Conservation (phyloP, 352 stramenopile species). For the Globisporangium abappressorium region DNA sequence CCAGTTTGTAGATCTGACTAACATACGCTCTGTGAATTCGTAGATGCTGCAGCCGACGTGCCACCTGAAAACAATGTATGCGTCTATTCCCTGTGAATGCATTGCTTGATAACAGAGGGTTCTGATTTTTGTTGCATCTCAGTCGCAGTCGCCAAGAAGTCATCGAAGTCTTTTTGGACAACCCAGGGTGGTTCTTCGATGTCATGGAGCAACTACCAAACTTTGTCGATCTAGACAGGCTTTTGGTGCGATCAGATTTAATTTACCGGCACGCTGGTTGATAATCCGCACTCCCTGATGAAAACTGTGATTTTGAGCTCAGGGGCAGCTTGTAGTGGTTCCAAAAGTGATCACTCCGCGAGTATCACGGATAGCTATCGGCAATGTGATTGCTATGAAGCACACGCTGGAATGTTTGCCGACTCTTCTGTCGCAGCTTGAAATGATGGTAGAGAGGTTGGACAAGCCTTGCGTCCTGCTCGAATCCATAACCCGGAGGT, state of each 20-base stretch:
- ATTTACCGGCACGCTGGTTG: neutral
- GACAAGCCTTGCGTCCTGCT: conserved; percentile 43
- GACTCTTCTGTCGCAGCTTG: conserved; percentile 48
- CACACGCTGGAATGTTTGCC: conserved; percentile 72
- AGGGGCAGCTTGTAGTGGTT: conserved; percentile 76
- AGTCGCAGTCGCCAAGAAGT: conserved; percentile 72
- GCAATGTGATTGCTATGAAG: conserved; percentile 83
- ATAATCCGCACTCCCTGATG: neutral
- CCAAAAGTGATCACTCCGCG: conserved; percentile 73
- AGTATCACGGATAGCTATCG: conserved; percentile 66
- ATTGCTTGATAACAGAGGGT: neutral
- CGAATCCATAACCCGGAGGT: conserved; percentile 68
- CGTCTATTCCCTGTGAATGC: neutral
- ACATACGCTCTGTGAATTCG: neutral
- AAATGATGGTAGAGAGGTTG: conserved; percentile 27
- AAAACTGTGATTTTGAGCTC: conserved; percentile 1
- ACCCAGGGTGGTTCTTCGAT: conserved; percentile 83
- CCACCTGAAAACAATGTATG: conserved; percentile 81
- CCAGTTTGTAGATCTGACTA: neutral
- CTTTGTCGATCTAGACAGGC: conserved; percentile 69
- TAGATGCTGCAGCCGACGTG: conserved; percentile 78
- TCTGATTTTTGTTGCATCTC: conserved; percentile 1
- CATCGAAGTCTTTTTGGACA: conserved; percentile 69
- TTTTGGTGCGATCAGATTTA: conserved; percentile 42
- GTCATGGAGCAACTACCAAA: conserved; percentile 66